Percentiles rank a stretch among this genome's conserved stretches.
Evolutionary conservation across 1,284 basidiomycete genomes (phyloP).

Genomic region (Ceratobasidium sp.): DNA sequence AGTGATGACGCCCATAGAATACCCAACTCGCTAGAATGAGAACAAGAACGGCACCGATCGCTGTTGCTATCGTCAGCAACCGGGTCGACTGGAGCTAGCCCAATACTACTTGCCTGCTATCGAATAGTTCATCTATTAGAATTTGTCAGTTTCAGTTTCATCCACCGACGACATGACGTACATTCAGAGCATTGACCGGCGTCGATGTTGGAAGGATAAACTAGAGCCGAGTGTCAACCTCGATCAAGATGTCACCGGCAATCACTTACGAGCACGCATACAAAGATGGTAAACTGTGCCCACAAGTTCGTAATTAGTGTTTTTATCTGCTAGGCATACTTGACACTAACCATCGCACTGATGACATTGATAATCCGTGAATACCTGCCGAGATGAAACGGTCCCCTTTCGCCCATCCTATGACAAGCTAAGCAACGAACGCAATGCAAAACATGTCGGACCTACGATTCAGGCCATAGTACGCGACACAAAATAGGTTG

Average conservation of each 20-base stretch:
- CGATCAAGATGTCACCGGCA: neutral
- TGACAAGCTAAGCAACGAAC: slow-evolving; percentile 3
- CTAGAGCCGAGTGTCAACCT: neutral
- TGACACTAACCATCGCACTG: slow-evolving; percentile 55
- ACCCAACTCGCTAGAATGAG: slow-evolving; percentile 44
- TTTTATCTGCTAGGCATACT: neutral
- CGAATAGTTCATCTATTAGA: slow-evolving; percentile 2
- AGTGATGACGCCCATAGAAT: slow-evolving; percentile 52
- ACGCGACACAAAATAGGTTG: slow-evolving; percentile 66
- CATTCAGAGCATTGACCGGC: slow-evolving; percentile 32
- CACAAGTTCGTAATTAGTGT: neutral
- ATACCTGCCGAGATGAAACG: slow-evolving; percentile 62
- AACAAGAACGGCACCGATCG: slow-evolving; percentile 27
- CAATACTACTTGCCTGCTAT: slow-evolving; percentile 1
- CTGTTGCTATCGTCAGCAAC: neutral
- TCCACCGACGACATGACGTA: neutral
- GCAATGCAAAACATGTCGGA: slow-evolving; percentile 26
- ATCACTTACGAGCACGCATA: slow-evolving; percentile 32
- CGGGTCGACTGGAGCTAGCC: neutral
- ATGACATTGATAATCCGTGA: slow-evolving; percentile 62
- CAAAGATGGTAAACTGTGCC: slow-evolving; percentile 53
- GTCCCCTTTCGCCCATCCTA: slow-evolving; percentile 59
- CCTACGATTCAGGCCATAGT: slow-evolving; percentile 63
- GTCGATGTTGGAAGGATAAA: slow-evolving; percentile 34
- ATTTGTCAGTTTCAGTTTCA: neutral